phyloP scores from a whole-genome alignment of 148 eudicot genomes.

The Amaranthus palmeri region DNA sequence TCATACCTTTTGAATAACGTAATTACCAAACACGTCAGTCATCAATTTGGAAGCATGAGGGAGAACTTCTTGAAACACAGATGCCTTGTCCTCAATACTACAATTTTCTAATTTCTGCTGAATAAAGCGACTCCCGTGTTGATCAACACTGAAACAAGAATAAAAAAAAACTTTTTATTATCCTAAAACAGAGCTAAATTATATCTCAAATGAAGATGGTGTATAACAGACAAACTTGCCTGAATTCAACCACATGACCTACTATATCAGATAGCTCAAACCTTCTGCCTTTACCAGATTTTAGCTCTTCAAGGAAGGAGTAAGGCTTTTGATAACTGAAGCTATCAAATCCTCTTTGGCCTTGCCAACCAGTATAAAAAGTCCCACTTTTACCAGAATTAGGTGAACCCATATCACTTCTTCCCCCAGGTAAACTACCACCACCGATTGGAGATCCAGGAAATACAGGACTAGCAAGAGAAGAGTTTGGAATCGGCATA shows the following conservation, averaged over 20 bases:
- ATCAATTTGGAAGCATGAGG: slow-evolving; percentile 80
- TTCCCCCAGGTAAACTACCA: slow-evolving; percentile 38
- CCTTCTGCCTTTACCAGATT: slow-evolving; percentile 58
- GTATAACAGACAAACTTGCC: slow-evolving; percentile 33
- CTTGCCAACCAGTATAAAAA: slow-evolving; percentile 55
- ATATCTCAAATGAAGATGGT: not conserved
- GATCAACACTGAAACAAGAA: slow-evolving; percentile 61
- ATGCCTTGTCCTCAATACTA: slow-evolving; percentile 63
- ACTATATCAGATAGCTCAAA: slow-evolving; percentile 71
- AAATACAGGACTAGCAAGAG: slow-evolving; percentile 70
- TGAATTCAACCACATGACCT: slow-evolving; percentile 79
- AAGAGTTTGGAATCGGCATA: slow-evolving; percentile 47
- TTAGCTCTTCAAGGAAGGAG: slow-evolving; percentile 83
- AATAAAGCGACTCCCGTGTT: slow-evolving; percentile 94
- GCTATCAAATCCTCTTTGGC: slow-evolving; percentile 50
- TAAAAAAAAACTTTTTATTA: not conserved
- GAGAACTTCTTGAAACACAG: slow-evolving; percentile 77
- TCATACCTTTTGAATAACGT: slow-evolving; percentile 90
- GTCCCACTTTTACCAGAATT: slow-evolving; percentile 49
- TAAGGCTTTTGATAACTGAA: slow-evolving; percentile 45
- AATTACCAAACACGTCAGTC: slow-evolving; percentile 98
- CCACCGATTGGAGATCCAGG: slow-evolving; percentile 71
- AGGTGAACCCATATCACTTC: slow-evolving; percentile 50
- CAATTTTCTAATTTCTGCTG: slow-evolving; percentile 90
- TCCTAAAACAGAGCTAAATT: not conserved